Base-by-base conservation (phyloP, 2,329 filamentous ascomycete genomes). In the Calonectria pseudoturangicola region DNA sequence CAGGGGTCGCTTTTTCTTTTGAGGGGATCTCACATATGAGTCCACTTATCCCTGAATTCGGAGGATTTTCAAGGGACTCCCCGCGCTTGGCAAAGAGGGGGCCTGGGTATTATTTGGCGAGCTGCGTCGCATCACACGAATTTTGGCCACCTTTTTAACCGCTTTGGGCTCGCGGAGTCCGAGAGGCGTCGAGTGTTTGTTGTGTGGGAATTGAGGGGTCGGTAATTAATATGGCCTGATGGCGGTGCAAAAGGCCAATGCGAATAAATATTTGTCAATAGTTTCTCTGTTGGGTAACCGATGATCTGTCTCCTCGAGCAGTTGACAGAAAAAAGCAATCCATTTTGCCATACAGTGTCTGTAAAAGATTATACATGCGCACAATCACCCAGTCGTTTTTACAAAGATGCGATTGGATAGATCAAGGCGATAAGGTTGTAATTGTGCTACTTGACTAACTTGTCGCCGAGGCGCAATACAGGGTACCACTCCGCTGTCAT, bases 21-120 rank as follows among this genome's bases (percentile, higher is more conserved):
- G 3, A 6, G 3, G 3, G 3, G 9, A n/a, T 21, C 10, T 56
- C 6, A 3, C 51, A 39, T 25, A 15, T 18, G 21, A 39, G 10
- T 58, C 21, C 13, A 27, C 30, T 25, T 21, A 1, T 39, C 30
- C 18, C n/a, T 39, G 10, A n/a, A n/a, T 39, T 12, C 10, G 30
- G 33, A 25, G n/a, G 30, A 9, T 36, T 41, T 36, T 36, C 33
- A 36, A 36, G 33, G 10, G 33, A 9, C 7, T 36, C 45, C 43
- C n/a, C n/a, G 45, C n/a, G 45, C 45, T 48, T 48, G 45, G 45
- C 45, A 48, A 48, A 48, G 45, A 48, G 45, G 45, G 45, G 45
- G 45, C n/a, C 21, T 48, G 21, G n/a, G n/a, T 48, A 21, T 48
- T 48, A 2, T 25, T 48, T 25, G 10, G 45, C 45, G 45, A 25